Conservation (phyloP, 371 early-diverging fungal genomes). For the Rhizopus stolonifer region DNA sequence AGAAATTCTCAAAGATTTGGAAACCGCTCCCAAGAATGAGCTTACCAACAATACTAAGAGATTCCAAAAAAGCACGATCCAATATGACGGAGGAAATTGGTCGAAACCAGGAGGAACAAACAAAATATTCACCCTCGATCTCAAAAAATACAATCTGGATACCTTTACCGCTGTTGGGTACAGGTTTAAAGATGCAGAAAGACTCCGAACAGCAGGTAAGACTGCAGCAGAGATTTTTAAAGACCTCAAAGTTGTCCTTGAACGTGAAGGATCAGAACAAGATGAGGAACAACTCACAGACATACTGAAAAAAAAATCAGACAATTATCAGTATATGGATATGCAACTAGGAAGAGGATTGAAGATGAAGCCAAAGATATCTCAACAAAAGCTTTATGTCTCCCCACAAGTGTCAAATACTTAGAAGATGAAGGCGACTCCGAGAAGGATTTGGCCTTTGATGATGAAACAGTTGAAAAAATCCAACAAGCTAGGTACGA, state of each 20-base stretch:
- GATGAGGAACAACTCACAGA: not conserved
- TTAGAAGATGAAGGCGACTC: not conserved
- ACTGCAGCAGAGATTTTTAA: constrained; percentile 4
- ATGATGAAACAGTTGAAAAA: not conserved
- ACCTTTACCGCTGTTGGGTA: not conserved
- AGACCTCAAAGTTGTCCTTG: not conserved
- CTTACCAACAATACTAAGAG: not conserved
- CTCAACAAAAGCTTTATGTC: constrained; percentile 2
- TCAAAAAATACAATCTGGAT: constrained; percentile 1
- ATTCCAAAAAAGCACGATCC: not conserved
- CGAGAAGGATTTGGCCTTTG: not conserved
- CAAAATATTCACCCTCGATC: not conserved
- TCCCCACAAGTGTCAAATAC: not conserved
- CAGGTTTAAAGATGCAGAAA: constrained; percentile 6
- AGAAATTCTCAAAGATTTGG: not conserved
- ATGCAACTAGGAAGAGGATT: constrained; percentile 1
- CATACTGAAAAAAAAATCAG: not conserved
- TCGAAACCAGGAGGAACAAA: constrained; percentile 4
- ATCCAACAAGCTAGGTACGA: not conserved
- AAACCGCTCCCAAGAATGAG: not conserved
- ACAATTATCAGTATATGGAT: constrained; percentile 7
- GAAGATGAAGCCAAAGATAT: constrained; percentile 3
- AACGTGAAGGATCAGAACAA: not conserved
- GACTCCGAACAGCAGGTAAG: constrained; percentile 4
- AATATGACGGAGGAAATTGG: not conserved